Evolutionary conservation across 495 filamentous ascomycete genomes (phyloP).

Genomic region (Aspergillus carlsbadensis): DNA sequence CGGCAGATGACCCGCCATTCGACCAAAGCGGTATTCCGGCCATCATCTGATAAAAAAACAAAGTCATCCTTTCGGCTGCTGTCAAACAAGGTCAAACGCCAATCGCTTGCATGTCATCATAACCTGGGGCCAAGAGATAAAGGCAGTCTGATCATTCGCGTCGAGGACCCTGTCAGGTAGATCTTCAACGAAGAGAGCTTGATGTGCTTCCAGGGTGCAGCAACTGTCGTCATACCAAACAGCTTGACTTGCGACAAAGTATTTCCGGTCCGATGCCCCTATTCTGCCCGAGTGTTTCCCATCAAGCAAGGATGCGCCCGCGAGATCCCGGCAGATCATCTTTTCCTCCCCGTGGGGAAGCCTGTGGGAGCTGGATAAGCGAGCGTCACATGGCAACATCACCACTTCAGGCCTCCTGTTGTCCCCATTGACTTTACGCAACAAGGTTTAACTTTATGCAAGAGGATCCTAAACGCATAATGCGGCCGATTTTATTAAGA

Average conservation of each 20-base stretch:
- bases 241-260: too few species aligned
- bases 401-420: too few species aligned
- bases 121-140: neutral
- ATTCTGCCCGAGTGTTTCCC: neutral
- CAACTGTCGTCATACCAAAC: too few species aligned
- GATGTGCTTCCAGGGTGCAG: too few species aligned
- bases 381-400: neutral
- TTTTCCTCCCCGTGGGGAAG: neutral
- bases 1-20: constrained; percentile 17
- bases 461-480: too few species aligned
- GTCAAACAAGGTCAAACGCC: too few species aligned
- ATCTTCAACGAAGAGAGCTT: neutral
- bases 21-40: neutral
- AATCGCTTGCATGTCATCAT: neutral
- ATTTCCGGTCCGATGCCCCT: too few species aligned
- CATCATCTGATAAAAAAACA: constrained; percentile 12
- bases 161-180: neutral
- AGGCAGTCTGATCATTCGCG: neutral
- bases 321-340: neutral
- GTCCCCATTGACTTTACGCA: too few species aligned
- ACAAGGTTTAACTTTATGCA: too few species aligned
- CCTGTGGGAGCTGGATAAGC: neutral
- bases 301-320: neutral
- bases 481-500: too few species aligned
- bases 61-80: too few species aligned